Evolutionary conservation across 768 basidiomycete genomes (phyloP).

Genomic region (Tylopilus vinaceipallidus): DNA sequence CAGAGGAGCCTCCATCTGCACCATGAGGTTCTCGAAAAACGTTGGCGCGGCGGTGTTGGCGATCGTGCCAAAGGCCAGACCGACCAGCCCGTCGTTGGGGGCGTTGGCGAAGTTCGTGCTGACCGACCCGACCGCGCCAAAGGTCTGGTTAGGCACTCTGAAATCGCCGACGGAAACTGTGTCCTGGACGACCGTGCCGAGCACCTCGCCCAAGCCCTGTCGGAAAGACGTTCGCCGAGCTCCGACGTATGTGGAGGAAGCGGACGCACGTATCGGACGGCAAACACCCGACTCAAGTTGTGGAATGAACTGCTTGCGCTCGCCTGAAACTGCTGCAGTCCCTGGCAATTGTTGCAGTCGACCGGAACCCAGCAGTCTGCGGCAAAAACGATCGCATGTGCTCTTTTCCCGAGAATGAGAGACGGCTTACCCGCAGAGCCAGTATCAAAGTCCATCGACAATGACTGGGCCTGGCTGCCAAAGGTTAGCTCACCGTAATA

Average conservation of each 20-base stretch:
- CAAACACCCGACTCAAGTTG: conserved; percentile 32
- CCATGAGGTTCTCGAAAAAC: conserved; percentile 63
- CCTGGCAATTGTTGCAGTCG: conserved; percentile 38
- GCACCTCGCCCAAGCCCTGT: conserved; percentile 53
- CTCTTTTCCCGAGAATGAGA: not conserved
- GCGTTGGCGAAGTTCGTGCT: conserved; percentile 50
- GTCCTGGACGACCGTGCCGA: conserved; percentile 50
- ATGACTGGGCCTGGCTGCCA: conserved; percentile 52
- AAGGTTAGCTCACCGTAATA: conserved; percentile 47
- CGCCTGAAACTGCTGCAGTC: conserved; percentile 36
- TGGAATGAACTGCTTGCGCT: conserved; percentile 42
- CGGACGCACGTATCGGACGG: conserved; percentile 43
- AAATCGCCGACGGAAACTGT: conserved; percentile 48
- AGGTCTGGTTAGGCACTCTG: conserved; percentile 46
- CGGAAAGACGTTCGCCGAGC: too few relatives aligned
- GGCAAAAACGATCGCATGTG: too few relatives aligned
- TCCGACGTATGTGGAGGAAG: conserved; percentile 10
- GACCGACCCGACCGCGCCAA: conserved; percentile 47
- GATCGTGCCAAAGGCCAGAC: conserved; percentile 61
- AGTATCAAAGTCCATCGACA: conserved; percentile 65
- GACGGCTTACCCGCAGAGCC: conserved; percentile 40
- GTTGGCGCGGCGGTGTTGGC: conserved; percentile 45
- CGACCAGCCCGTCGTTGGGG: conserved; percentile 58
- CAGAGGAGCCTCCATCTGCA: conserved; percentile 40
- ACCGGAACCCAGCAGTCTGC: conserved; percentile 61